phyloP scores from a whole-genome alignment of 352 stramenopile genomes.

The Aphanomyces cochlioides region DNA sequence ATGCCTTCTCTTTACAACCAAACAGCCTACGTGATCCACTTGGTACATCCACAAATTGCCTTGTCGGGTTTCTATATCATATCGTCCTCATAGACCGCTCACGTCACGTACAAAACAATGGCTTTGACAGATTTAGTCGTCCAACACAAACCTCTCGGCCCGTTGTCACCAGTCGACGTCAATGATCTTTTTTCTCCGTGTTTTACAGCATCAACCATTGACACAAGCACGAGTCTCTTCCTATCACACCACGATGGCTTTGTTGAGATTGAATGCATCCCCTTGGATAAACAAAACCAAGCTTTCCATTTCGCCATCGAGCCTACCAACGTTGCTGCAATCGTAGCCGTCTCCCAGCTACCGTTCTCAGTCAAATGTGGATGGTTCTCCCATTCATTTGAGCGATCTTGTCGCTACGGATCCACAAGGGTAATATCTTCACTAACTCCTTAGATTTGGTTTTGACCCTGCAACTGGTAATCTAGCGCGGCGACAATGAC shows the following conservation, averaged over 20 bases:
- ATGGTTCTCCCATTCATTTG: background rate
- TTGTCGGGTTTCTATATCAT: background rate
- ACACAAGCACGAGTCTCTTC: background rate
- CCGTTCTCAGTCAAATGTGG: background rate
- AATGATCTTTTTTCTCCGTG: background rate
- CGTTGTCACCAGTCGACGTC: too few relatives aligned
- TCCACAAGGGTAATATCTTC: background rate
- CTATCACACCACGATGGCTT: background rate
- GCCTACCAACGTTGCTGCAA: background rate
- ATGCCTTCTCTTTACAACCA: background rate
- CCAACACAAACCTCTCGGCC: background rate
- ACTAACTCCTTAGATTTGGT: background rate
- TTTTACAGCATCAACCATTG: background rate
- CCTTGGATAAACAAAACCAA: background rate
- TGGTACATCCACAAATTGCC: background rate
- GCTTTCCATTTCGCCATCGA: background rate
- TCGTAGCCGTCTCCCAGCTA: background rate
- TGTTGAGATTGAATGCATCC: background rate
- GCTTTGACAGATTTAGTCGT: background rate
- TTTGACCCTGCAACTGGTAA: background rate
- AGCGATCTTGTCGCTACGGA: background rate
- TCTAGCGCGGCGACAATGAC: conserved; percentile 63
- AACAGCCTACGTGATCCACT: background rate
- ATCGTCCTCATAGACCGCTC: background rate
- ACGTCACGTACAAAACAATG: background rate